A percentile compares a stretch with the other conserved stretches of the same genome.
Conservation (phyloP, 306 rosid species). For the Begonia peltatifolia region DNA sequence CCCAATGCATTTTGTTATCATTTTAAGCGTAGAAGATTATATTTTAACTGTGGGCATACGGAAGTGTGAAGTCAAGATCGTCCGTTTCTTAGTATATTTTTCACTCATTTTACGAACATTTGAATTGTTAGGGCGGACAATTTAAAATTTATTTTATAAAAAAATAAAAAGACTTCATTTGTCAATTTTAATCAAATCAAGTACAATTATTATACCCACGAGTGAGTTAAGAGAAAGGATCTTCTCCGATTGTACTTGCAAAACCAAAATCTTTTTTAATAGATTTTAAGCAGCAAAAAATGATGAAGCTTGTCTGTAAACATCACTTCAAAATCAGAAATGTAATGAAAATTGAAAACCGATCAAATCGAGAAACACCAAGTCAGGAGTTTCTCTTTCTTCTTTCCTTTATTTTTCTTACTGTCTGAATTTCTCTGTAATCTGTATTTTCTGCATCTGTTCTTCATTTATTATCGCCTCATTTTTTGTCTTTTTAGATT, state of each 20-base stretch:
- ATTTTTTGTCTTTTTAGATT: neutral
- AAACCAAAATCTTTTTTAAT: neutral
- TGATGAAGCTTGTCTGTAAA: neutral
- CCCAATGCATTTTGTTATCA: no score
- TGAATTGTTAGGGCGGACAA: no score
- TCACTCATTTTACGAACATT: no score
- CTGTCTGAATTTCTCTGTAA: conserved; percentile 1
- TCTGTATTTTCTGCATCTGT: neutral
- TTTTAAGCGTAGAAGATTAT: no score
- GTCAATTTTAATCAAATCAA: no score
- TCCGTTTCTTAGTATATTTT: no score
- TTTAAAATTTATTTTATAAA: no score
- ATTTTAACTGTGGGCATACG: no score
- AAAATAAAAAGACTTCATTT: no score
- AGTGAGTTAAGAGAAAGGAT: no score
- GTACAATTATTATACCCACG: no score
- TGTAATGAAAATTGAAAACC: neutral
- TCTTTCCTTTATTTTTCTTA: neutral
- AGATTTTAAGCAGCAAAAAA: neutral
- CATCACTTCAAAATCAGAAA: conserved; percentile 5
- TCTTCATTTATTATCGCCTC: conserved; percentile 3
- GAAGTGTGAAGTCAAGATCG: no score
- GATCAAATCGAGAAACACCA: neutral
- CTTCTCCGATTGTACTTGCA: neutral
- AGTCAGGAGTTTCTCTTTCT: neutral